A percentile compares a stretch with the other conserved stretches of the same genome.
Evolutionary conservation across 2,329 filamentous ascomycete species (phyloP).

Genomic region (Pestalotiopsis sp.): DNA sequence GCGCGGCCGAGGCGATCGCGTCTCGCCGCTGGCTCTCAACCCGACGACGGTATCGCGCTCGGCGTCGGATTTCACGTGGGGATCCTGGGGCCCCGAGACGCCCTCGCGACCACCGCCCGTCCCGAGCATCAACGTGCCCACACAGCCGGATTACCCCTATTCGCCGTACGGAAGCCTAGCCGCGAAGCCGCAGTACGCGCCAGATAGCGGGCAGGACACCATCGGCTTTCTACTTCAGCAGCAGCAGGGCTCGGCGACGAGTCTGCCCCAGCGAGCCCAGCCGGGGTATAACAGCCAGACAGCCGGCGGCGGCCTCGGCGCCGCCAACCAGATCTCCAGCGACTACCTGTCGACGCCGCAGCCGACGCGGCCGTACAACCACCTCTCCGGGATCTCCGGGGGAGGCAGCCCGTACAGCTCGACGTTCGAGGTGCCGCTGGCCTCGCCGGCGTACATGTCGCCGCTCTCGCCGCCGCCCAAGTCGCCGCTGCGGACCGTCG

Average conservation of each 20-base stretch:
- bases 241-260: background rate
- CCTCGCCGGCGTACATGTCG: conserved; percentile 3
- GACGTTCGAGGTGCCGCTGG: conserved; percentile 4
- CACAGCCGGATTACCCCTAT: background rate
- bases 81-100: conserved; percentile 4
- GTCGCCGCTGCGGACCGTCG: background rate
- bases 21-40: conserved; percentile 12
- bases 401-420: conserved; percentile 5
- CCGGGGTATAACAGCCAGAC: background rate
- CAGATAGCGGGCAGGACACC: background rate
- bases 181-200: background rate
- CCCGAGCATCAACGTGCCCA: background rate
- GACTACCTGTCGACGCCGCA: background rate
- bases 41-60: background rate
- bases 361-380: background rate
- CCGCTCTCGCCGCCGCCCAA: conserved; percentile 5
- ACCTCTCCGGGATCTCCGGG: background rate
- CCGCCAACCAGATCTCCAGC: background rate
- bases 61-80: conserved; percentile 3
- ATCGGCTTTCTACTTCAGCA: conserved; percentile 2
- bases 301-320: background rate
- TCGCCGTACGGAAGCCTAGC: background rate
- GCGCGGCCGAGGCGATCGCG: background rate
- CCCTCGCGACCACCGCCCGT: background rate
- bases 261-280: background rate